Base-by-base conservation (phyloP, 2,329 filamentous ascomycete genomes). In the Colletotrichum sp. region DNA sequence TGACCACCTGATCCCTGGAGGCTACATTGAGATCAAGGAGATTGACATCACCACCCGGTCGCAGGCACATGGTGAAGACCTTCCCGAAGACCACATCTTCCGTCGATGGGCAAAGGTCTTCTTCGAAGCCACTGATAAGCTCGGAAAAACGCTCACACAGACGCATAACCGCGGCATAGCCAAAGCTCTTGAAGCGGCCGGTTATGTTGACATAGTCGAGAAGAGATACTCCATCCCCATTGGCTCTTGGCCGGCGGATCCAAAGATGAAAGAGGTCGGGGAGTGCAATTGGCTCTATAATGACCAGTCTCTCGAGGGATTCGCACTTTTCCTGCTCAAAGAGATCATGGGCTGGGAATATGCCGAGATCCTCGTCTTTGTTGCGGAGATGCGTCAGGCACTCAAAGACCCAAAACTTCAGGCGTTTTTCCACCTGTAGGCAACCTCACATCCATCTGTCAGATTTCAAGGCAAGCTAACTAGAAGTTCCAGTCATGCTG, bases 1-100 rank as follows among this genome's bases (percentile, higher is more conserved):
- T 80, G 85, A 86, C 70, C 87, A 90, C 66, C 85, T 92, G 16
- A 89, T 88, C 66, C 91, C 92, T 0, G 92, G 92, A 9, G 92
- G 89, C 9, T 86, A 82, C 78, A 64, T 86, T n/a, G 82, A 86
- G 75, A 75, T 81, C 36, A 76, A 82, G 10, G 82, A 84, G 63
- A 80, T 80, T 3, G 80, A 81, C 2, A 28, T 28, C 26, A 28
- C 26, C 26, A 28, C 26, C 26, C 26, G 26, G 26, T 28, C 26
- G 26, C 26, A 28, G 26, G 26, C 26, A 28, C 26, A 28, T 28
- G 59, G 59, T 8, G 3, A 66, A 8, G 16, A 66, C 13, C 24
- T 66, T 4, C 32, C 32, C 8, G 5, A 66, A 16, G 63, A 66
- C 1, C 63, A 70, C 26, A 13, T 70, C 10, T 76, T 67, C 30